These are phyloP conservation scores for Boletus bicolor DNA, from an alignment of 768 basidiomycete genomes.

Conservation along the genomic window DNA sequence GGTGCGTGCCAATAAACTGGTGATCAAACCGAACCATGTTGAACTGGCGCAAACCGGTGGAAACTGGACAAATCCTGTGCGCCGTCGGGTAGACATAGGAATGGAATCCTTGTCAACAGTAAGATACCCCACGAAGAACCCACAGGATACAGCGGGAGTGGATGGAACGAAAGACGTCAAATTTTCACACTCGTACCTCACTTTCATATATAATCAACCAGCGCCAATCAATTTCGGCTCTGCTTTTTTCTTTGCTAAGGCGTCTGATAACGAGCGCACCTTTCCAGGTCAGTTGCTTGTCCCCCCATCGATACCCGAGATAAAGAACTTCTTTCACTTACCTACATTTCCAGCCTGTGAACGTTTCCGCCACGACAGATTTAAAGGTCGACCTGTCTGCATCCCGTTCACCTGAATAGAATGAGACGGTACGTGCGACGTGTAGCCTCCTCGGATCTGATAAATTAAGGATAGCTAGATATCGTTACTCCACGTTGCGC, in stretches of 20 bases:
- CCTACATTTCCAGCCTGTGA: slow-evolving; percentile 1
- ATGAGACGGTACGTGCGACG: neutral
- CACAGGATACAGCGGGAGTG: neutral
- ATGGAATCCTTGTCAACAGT: neutral
- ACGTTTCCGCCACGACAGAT: neutral
- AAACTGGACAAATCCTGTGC: neutral
- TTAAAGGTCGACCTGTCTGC: neutral
- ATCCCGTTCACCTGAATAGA: neutral
- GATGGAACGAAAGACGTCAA: neutral
- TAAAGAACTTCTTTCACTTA: slow-evolving; percentile 5
- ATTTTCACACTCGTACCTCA: neutral
- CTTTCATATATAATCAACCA: neutral
- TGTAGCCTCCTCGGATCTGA: neutral
- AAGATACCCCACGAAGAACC: neutral
- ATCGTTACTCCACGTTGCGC: neutral
- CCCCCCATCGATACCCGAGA: neutral
- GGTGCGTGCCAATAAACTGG: neutral
- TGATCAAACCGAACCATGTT: neutral
- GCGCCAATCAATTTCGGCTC: neutral
- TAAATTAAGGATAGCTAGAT: neutral
- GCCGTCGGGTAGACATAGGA: neutral
- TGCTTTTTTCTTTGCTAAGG: neutral
- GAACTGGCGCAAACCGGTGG: neutral
- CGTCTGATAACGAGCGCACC: neutral
- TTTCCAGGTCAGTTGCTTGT: neutral